Percentiles rank a stretch among this genome's conserved stretches.
These are phyloP conservation scores for Austroboletus festivus DNA, from an alignment of 768 basidiomycete genomes.

Conservation along the genomic window DNA sequence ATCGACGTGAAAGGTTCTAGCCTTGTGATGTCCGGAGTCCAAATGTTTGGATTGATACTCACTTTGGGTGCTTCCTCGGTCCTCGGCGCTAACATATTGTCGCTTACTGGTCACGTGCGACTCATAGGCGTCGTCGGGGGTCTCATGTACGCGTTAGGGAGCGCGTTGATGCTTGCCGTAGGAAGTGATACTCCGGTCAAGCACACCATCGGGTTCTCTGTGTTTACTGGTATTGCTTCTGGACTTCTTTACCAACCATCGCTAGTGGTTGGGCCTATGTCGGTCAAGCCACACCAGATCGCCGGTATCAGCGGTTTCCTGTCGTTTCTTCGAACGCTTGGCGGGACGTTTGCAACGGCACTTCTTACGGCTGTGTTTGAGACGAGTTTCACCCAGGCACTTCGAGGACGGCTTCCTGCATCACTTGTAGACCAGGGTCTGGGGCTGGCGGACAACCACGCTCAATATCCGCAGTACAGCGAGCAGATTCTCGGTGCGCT, in stretches of 20 bases:
- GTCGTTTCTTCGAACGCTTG: slow-evolving; percentile 34
- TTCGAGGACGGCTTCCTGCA: slow-evolving; percentile 26
- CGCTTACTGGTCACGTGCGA: slow-evolving; percentile 31
- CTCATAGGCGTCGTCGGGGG: slow-evolving; percentile 31
- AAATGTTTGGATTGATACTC: slow-evolving; percentile 36
- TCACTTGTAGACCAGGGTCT: slow-evolving; percentile 31
- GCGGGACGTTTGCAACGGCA: slow-evolving; percentile 35
- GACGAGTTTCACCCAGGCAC: slow-evolving; percentile 30
- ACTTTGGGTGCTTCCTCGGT: slow-evolving; percentile 34
- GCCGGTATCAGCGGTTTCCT: slow-evolving; percentile 37
- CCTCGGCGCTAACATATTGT: slow-evolving; percentile 33
- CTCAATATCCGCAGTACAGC: slow-evolving; percentile 34
- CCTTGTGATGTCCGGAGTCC: slow-evolving; percentile 32
- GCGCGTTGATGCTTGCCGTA: slow-evolving; percentile 32
- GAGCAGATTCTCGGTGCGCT: slow-evolving; percentile 31
- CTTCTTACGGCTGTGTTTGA: slow-evolving; percentile 34
- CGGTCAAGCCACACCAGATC: slow-evolving; percentile 32
- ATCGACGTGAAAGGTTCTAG: slow-evolving; percentile 35
- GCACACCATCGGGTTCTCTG: slow-evolving; percentile 30
- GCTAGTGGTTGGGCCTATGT: slow-evolving; percentile 35
- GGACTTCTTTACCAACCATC: slow-evolving; percentile 35
- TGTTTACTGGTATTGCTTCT: slow-evolving; percentile 31
- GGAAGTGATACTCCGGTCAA: slow-evolving; percentile 28
- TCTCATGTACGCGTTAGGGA: slow-evolving; percentile 32
- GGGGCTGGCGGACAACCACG: slow-evolving; percentile 29